A percentile compares a stretch with the other conserved stretches of the same genome.
Evolutionary conservation across 2,329 filamentous ascomycete species (phyloP).

Genomic region (Cladosporium sp.): DNA sequence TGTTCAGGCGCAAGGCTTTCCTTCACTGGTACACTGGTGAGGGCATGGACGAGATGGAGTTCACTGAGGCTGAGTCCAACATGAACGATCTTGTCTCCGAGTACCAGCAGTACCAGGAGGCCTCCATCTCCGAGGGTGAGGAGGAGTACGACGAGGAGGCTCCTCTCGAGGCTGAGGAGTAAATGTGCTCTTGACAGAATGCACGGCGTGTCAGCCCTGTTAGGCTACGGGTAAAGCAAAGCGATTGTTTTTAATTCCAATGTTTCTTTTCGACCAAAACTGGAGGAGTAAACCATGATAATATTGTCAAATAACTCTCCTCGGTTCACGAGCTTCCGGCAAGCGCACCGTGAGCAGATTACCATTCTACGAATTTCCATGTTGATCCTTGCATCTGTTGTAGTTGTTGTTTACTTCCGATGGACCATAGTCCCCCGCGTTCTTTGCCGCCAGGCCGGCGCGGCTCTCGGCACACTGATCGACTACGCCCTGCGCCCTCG

Average conservation of each 20-base stretch:
- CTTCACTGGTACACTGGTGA: conserved; percentile 99
- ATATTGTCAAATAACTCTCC: conserved; percentile 10
- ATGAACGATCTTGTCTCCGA: conserved; percentile 99
- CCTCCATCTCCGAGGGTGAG: conserved; percentile 93
- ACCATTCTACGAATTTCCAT: not conserved
- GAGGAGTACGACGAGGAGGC: conserved; percentile 91
- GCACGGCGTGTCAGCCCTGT: not conserved
- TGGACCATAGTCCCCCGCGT: not conserved
- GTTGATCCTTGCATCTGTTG: not conserved
- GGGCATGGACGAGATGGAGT: conserved; percentile 99
- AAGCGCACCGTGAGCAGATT: not conserved
- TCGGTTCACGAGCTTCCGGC: conserved; percentile 7
- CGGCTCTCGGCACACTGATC: conserved; percentile 11
- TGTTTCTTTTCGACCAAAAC: conserved; percentile 12
- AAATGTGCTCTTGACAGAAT: conserved; percentile 29
- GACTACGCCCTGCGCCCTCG: not conserved
- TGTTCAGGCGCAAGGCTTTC: conserved; percentile 99
- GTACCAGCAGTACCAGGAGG: conserved; percentile 99
- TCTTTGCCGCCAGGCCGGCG: not conserved
- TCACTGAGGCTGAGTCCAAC: conserved; percentile 99
- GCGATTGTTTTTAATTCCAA: conserved; percentile 10
- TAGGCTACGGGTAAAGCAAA: conserved; percentile 12
- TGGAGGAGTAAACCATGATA: conserved; percentile 10
- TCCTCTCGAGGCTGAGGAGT: conserved; percentile 68
- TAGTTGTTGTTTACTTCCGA: not conserved